Evolutionary conservation across 208 protist genomes (phyloP).

Genomic region (Trypanosoma theileri): DNA sequence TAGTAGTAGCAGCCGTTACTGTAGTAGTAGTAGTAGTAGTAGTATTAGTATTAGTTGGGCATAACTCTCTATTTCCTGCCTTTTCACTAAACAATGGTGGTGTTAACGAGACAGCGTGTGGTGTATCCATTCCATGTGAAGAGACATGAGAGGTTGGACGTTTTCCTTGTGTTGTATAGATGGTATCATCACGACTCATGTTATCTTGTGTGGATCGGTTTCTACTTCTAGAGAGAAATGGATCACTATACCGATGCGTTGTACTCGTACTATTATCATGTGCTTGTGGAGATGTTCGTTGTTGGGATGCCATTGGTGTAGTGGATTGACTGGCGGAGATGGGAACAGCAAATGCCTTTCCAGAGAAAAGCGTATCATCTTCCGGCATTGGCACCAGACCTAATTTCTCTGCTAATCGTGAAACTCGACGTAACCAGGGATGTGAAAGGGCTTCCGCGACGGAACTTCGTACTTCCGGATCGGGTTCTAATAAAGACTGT

Average conservation of each 20-base stretch:
- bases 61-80: not conserved
- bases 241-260: too few species aligned
- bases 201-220: too few species aligned
- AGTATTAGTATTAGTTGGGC: not conserved
- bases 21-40: not conserved
- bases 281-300: too few species aligned
- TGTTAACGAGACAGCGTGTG: not conserved
- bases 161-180: too few species aligned
- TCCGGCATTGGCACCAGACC: conserved; percentile 49
- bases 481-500: conserved; percentile 60
- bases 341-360: not conserved
- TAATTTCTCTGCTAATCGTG: conserved; percentile 47
- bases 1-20: not conserved
- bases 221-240: too few species aligned
- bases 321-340: too few species aligned
- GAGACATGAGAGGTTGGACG: too few species aligned
- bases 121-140: too few species aligned
- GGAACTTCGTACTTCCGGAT: conserved; percentile 50
- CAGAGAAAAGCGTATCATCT: conserved; percentile 14
- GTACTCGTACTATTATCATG: too few species aligned
- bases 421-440: conserved; percentile 56
- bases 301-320: too few species aligned
- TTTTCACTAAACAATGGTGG: too few species aligned
- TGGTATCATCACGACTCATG: too few species aligned
- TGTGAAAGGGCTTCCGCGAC: conserved; percentile 60